Percentiles rank a stretch among this genome's conserved stretches.
Conservation (phyloP, 139 green algal species). For the Picochlorum costavermella region DNA sequence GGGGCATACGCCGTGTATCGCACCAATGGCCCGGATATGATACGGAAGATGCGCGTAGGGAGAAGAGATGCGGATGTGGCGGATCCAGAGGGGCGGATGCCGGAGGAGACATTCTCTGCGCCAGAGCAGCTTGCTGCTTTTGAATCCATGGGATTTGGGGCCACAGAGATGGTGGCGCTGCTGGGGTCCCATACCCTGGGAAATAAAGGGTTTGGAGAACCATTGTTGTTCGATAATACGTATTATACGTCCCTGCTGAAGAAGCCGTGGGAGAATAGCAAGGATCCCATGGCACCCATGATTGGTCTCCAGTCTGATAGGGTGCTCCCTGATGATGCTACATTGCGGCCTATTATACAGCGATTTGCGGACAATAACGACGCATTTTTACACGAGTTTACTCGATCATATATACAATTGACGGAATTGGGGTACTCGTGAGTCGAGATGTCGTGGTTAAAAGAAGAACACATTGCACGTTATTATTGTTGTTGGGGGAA, state of each 20-base stretch:
- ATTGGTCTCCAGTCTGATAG: conserved; percentile 75
- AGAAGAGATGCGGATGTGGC: conserved; percentile 36
- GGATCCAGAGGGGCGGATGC: conserved; percentile 64
- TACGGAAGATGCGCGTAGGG: conserved; percentile 37
- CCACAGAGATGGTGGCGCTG: conserved; percentile 62
- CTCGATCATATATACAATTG: conserved; percentile 49
- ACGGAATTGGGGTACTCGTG: conserved; percentile 16
- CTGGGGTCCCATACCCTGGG: conserved; percentile 66
- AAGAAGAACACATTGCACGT: not conserved
- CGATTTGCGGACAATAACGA: conserved; percentile 69
- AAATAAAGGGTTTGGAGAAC: conserved; percentile 85
- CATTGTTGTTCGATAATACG: conserved; percentile 80
- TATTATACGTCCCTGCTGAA: conserved; percentile 77
- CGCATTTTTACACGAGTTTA: conserved; percentile 75
- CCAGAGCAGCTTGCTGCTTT: conserved; percentile 56
- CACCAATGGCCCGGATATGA: conserved; percentile 60
- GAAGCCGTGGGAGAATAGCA: conserved; percentile 53
- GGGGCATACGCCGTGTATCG: conserved; percentile 56
- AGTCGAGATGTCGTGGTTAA: not conserved
- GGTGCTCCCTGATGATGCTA: conserved; percentile 64
- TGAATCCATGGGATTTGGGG: conserved; percentile 49
- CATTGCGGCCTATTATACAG: conserved; percentile 39
- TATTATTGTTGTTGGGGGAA: conserved; percentile 14
- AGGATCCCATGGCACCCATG: conserved; percentile 25
- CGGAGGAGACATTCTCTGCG: conserved; percentile 43